Conservation (phyloP, 768 basidiomycete species). For the Coprinopsis marcescibilis region DNA sequence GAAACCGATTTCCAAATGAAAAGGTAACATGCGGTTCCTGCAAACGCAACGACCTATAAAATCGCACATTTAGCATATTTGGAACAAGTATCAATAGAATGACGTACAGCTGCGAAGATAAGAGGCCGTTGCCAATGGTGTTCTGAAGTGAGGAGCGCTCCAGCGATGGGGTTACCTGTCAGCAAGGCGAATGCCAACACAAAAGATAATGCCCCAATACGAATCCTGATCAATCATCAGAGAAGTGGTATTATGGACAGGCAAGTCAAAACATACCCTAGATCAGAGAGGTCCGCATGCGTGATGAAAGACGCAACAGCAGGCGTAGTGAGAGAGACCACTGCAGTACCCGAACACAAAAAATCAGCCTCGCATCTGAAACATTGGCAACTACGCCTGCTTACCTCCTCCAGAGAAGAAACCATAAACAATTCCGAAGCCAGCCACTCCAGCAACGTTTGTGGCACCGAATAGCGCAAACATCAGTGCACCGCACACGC, state of each 20-base stretch:
- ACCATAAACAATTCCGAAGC: constrained; percentile 46
- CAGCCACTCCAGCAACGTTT: constrained; percentile 32
- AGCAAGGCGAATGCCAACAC: constrained; percentile 37
- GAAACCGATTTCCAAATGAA: constrained; percentile 26
- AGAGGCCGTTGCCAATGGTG: constrained; percentile 38
- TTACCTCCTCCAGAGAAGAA: constrained; percentile 51
- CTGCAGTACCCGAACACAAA: constrained; percentile 18
- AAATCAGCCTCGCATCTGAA: background rate
- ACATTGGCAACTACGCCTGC: constrained; percentile 14
- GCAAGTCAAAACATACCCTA: constrained; percentile 29
- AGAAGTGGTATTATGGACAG: background rate
- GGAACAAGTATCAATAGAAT: background rate
- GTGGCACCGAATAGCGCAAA: constrained; percentile 47
- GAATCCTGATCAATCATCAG: constrained; percentile 25
- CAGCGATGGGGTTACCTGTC: constrained; percentile 48
- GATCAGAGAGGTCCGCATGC: constrained; percentile 36
- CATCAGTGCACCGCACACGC: constrained; percentile 38
- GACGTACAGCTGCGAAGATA: constrained; percentile 38
- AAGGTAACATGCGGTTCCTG: constrained; percentile 27
- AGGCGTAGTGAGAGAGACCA: constrained; percentile 34
- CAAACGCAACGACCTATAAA: constrained; percentile 27
- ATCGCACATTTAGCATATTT: background rate
- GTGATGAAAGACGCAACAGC: constrained; percentile 33
- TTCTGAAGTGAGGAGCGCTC: constrained; percentile 38
- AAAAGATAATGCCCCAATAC: constrained; percentile 43